Base-by-base conservation (phyloP, 495 filamentous ascomycete genomes). In the Thozetella sp. region DNA sequence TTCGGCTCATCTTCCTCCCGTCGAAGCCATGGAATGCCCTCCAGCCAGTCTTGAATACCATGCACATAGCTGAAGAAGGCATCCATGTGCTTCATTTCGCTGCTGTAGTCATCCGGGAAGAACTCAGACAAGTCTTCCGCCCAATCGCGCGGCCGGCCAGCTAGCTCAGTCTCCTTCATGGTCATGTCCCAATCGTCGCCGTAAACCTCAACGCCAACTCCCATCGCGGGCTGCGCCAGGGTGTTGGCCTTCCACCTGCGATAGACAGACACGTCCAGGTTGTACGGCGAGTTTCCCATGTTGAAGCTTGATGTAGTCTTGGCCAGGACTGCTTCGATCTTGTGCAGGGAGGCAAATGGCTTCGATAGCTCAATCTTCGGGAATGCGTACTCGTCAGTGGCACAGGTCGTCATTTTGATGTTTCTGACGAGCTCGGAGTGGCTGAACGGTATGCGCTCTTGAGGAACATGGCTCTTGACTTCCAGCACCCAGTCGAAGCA, bases 281-380 rank as follows among this genome's bases (percentile, higher is more conserved):
- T 48, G 43, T 48, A 48, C 9, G 43, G 43, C n/a, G 43, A 48
- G 6, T 20, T n/a, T n/a, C 20, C 11, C 10, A 48, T 48, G n/a
- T 48, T 48, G n/a, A 48, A 48, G 43, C 43, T 48, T n/a, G 43
- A 48, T 4, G 43, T 48, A 10, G 43, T 48, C n/a, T 48, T 48
- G n/a, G 43, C 43, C 9, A 48, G 43, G 6, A 48, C 43, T n/a
- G 10, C 43, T 10, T 48, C 43, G n/a, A 48, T n/a, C 4, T 20
- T 48, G n/a, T 48, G n/a, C 10, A 48, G 4, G n/a, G 43, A 10
- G n/a, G 9, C 20, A 19, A 48, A 48, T 19, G 4, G 10, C 3
- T 10, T 4, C 3, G 6, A 10, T 4, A 48, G 9, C 11, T 13
- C 43, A 9, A 48, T 19, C 9, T 48, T n/a, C 4, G 43, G 43